A percentile compares a stretch with the other conserved stretches of the same genome.
Conservation (phyloP, 1,139 yeast species). For the Suhomyces ambrosiae region DNA sequence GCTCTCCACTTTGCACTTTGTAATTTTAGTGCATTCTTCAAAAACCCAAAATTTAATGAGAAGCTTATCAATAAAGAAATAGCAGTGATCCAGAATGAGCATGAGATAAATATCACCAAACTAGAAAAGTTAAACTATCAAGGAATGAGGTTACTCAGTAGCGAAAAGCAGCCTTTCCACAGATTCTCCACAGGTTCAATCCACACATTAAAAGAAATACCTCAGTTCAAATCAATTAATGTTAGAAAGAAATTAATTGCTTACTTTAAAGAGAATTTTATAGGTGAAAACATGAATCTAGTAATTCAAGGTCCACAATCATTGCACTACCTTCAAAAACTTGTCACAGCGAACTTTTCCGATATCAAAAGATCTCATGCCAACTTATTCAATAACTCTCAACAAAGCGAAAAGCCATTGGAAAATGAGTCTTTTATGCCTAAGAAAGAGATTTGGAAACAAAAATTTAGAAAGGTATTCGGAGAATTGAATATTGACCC, state of each 20-base stretch:
- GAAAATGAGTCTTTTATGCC: too few relatives aligned
- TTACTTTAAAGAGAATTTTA: conserved; percentile 35
- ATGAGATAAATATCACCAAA: conserved; percentile 48
- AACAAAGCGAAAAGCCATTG: too few relatives aligned
- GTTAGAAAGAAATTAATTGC: conserved; percentile 23
- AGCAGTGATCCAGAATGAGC: conserved; percentile 65
- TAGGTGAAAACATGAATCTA: conserved; percentile 49
- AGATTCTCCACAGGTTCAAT: conserved; percentile 51
- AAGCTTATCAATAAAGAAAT: conserved; percentile 51
- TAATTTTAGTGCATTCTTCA: conserved; percentile 56
- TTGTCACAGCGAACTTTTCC: conserved; percentile 47
- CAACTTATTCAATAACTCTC: background rate
- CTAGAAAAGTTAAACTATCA: conserved; percentile 55
- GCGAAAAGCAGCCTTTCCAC: conserved; percentile 42
- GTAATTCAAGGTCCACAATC: conserved; percentile 69
- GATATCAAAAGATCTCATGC: background rate
- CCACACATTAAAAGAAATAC: conserved; percentile 28
- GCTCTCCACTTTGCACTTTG: conserved; percentile 47
- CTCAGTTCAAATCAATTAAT: conserved; percentile 19
- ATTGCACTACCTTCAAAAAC: conserved; percentile 53
- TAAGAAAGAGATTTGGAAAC: too few relatives aligned
- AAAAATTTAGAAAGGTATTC: too few relatives aligned
- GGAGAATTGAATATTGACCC: too few relatives aligned
- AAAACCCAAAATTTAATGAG: conserved; percentile 51
- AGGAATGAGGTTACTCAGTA: conserved; percentile 54